Evolutionary conservation across 179 eudicot species (phyloP).

Genomic region (Gypsophila paniculata): DNA sequence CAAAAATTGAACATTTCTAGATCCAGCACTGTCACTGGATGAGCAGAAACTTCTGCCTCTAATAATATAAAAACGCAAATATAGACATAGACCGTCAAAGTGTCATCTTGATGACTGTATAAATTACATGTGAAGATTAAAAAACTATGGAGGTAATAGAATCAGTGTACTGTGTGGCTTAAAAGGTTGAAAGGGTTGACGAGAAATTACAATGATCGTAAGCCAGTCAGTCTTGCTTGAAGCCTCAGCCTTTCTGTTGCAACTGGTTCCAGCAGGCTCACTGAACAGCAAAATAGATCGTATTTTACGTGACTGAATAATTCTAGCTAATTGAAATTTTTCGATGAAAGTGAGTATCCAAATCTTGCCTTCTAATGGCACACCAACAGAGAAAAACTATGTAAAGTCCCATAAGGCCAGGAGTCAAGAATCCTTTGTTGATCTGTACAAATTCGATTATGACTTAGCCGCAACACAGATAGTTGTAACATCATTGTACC

Average conservation of each 20-base stretch:
- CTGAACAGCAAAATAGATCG: constrained; percentile 31
- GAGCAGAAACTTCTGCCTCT: too few relatives aligned
- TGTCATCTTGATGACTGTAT: too few relatives aligned
- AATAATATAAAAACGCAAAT: neutral
- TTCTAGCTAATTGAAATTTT: neutral
- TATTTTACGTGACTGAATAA: constrained; percentile 2
- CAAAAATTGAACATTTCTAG: neutral
- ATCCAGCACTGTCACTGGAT: neutral
- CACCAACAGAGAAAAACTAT: constrained; percentile 75
- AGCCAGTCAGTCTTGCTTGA: constrained; percentile 61
- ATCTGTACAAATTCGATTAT: constrained; percentile 38
- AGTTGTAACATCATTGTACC: neutral
- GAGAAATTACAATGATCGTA: constrained; percentile 62
- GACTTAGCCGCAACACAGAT: neutral
- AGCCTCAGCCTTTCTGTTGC: constrained; percentile 57
- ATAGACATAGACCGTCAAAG: too few relatives aligned
- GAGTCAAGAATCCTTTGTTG: constrained; percentile 55
- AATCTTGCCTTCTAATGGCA: constrained; percentile 60
- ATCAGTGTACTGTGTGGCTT: too few relatives aligned
- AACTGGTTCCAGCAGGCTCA: constrained; percentile 68
- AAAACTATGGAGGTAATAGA: neutral
- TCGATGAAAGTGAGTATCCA: neutral
- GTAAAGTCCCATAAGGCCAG: constrained; percentile 76
- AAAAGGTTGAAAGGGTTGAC: neutral
- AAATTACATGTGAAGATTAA: too few relatives aligned